Conservation (phyloP, 495 filamentous ascomycete species). For the Neurospora sp. region DNA sequence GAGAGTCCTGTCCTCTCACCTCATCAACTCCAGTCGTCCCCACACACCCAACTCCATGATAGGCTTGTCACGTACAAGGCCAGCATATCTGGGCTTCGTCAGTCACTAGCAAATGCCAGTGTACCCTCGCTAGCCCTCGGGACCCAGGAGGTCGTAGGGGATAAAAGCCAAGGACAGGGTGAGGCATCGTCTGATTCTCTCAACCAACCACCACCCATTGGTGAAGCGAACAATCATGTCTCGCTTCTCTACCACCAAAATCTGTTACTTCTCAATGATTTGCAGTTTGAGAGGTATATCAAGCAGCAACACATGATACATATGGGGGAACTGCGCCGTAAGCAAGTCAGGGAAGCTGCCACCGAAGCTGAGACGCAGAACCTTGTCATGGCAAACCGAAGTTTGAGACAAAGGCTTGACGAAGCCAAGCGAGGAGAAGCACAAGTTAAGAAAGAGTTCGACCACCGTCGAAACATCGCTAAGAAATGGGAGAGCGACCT, state of each 20-base stretch:
- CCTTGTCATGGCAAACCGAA: conserved; percentile 59
- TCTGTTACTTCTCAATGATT: conserved; percentile 58
- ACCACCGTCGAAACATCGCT: conserved; percentile 50
- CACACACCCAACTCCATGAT: conserved; percentile 42
- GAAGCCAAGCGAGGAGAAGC: conserved; percentile 55
- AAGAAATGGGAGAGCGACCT: conserved; percentile 65
- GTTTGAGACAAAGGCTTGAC: conserved; percentile 55
- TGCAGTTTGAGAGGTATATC: conserved; percentile 67
- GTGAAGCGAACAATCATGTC: conserved; percentile 30
- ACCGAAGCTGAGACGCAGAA: conserved; percentile 69
- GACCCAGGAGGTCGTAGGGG: conserved; percentile 27
- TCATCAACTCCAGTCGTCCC: conserved; percentile 29
- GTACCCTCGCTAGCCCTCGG: conserved; percentile 38
- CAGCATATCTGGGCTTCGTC: conserved; percentile 40
- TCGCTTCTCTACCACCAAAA: conserved; percentile 54
- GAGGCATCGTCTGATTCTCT: conserved; percentile 8
- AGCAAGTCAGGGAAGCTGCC: conserved; percentile 57
- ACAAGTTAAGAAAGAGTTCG: conserved; percentile 53
- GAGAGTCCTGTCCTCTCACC: conserved; percentile 51
- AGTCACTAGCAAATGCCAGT: conserved; percentile 40
- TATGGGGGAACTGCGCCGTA: conserved; percentile 59
- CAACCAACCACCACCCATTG: background rate
- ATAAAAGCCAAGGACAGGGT: conserved; percentile 11
- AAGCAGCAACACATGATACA: conserved; percentile 67
- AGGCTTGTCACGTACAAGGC: conserved; percentile 43